phyloP scores from a whole-genome alignment of 2,329 filamentous ascomycete species.

The Dactylonectria macrodidyma region DNA sequence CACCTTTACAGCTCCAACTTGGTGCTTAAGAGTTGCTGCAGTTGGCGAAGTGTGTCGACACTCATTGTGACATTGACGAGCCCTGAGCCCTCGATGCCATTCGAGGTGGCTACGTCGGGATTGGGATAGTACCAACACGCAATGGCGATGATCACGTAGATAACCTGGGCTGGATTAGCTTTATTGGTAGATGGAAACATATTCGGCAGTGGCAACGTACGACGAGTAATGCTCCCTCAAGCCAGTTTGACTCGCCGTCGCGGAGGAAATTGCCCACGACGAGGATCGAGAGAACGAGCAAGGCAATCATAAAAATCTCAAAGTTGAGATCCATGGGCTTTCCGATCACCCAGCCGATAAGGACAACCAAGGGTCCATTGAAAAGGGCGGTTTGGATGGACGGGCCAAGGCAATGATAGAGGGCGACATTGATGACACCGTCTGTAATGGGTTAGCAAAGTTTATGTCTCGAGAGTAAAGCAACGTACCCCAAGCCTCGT shows the following conservation, averaged over 20 bases:
- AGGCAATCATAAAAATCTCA: slow-evolving; percentile 81
- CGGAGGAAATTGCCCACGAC: slow-evolving; percentile 83
- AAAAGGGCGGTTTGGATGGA: slow-evolving; percentile 83
- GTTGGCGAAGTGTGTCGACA: slow-evolving; percentile 46
- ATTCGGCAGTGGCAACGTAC: slow-evolving; percentile 50
- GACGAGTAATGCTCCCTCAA: slow-evolving; percentile 80
- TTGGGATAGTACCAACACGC: slow-evolving; percentile 63
- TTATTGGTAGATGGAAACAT: fast-evolving
- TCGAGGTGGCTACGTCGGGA: slow-evolving; percentile 55
- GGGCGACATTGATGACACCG: slow-evolving; percentile 77
- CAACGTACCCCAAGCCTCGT: slow-evolving; percentile 72
- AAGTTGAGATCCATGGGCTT: slow-evolving; percentile 80
- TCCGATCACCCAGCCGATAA: slow-evolving; percentile 78
- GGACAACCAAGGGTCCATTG: slow-evolving; percentile 79
- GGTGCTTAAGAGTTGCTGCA: slow-evolving; percentile 44
- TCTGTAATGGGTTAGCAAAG: slow-evolving; percentile 51
- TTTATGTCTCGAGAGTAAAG: fast-evolving
- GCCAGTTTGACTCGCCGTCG: slow-evolving; percentile 82
- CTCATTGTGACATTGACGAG: slow-evolving; percentile 51
- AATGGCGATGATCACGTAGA: slow-evolving; percentile 62
- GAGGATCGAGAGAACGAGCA: slow-evolving; percentile 81
- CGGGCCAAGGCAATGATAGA: slow-evolving; percentile 80
- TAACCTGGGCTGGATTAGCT: slow-evolving; percentile 44
- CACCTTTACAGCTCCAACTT: slow-evolving; percentile 30
- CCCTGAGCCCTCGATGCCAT: slow-evolving; percentile 44